Evolutionary conservation across 2,329 filamentous ascomycete species (phyloP), one percentile per base, ranked within the genome.

Genomic region (Drechslera avenae): DNA sequence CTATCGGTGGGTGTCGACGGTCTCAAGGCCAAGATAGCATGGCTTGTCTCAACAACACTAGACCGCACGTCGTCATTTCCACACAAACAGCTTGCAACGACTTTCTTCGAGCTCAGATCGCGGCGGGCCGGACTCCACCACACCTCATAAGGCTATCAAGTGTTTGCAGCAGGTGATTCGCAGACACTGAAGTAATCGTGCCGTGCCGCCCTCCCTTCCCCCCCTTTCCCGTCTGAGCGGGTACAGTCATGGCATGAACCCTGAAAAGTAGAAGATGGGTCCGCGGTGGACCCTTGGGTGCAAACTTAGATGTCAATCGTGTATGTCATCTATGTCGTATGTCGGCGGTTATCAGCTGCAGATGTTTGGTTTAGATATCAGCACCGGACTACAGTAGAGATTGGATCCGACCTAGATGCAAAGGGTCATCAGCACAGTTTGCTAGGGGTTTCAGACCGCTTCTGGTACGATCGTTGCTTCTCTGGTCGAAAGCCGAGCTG

Each of bases 131-230:
- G 50, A 50, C 54, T 64, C 64, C 66, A 66, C 59, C 49, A 48
- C 48, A 46, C 47, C 43, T 52, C 49, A 51, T 54, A 56, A 39
- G 45, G 39, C 39, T 47, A 43, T 36, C 40, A 51, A 40, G 39
- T 41, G 41, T 32, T 37, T 45, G 28, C n/a, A 37, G 55, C 31
- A 36, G 35, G n/a, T 69, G 63, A 66, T 70, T 68, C 61, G 64
- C 48, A 61, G 55, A 45, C 36, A 54, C 39, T 46, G 39, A 31
- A 43, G 52, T 50, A 49, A 37, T 58, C 62, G 67, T 57, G 60
- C 67, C 66, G 67, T 66, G 62, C 67, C 67, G 67, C 59, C 52
- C 57, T 64, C 55, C 56, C 60, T 61, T 59, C 35, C 33, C 34
- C 26, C 28, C 34, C 39, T 41, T 32, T 28, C 37, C 39, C 28